Conservation (phyloP, 2,329 filamentous ascomycete species). For the Davidsoniella eucalypti region DNA sequence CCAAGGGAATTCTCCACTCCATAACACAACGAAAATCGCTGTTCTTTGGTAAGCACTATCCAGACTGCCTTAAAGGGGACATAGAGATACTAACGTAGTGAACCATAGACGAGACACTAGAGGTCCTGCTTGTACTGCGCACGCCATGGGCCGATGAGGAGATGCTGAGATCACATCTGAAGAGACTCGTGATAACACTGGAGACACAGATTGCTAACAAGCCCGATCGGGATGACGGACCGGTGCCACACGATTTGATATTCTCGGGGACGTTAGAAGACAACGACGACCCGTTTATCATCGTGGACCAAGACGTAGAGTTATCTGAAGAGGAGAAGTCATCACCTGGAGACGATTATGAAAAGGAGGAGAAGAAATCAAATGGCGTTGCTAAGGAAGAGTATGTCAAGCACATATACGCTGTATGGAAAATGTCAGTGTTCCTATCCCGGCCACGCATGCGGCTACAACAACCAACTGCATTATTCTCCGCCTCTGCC, state of each 20-base stretch:
- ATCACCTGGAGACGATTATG: not conserved
- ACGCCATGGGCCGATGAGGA: conserved; percentile 43
- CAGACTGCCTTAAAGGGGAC: not conserved
- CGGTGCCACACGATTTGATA: conserved; percentile 38
- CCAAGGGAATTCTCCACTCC: conserved; percentile 34
- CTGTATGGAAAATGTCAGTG: conserved; percentile 43
- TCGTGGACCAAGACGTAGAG: conserved; percentile 28
- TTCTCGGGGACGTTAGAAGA: conserved; percentile 37
- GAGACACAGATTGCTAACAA: conserved; percentile 50
- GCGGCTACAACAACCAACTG: conserved; percentile 47
- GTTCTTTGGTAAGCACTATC: conserved; percentile 48
- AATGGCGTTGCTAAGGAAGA: conserved; percentile 9
- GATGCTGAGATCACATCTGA: conserved; percentile 40
- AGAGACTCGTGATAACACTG: conserved; percentile 46
- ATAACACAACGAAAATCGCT: conserved; percentile 47
- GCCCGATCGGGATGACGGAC: conserved; percentile 25
- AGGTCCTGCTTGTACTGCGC: conserved; percentile 51
- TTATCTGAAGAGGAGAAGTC: conserved; percentile 16
- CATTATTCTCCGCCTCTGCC: conserved; percentile 48
- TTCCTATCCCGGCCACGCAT: conserved; percentile 43
- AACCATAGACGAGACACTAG: conserved; percentile 51
- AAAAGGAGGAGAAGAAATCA: conserved; percentile 1
- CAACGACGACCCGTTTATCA: conserved; percentile 32
- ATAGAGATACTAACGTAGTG: not conserved
- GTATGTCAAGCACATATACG: conserved; percentile 28